Evolutionary conservation across 164 flowering plant genomes (phyloP), one percentile per base, ranked within the genome.

Genomic region (Piper longum): DNA sequence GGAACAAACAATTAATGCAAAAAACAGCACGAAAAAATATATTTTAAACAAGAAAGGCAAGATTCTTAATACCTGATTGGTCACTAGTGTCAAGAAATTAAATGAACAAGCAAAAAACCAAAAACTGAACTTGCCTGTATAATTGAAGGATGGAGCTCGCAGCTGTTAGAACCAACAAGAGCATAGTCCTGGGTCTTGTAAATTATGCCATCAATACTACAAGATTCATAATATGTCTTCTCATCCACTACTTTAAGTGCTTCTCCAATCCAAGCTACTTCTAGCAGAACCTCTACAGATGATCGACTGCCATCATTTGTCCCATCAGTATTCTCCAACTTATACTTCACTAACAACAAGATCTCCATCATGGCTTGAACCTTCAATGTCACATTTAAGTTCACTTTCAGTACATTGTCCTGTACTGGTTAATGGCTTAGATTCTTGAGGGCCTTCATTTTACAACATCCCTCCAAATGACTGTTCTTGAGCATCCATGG

Each of bases 111-210:
- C 9, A 42, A 44, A 40, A 17, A 16, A n/a, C 9, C 0, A 4
- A 41, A 60, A 16, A 51, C 61, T 26, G 43, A 0, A 41, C 84
- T 79, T 67, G 69, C 98, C 90, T 87, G 85, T 71, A 87, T 80
- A 72, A 81, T 87, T 41, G 81, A 83, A 63, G 95, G 95, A 57
- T 62, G 57, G 66, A 81, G 66, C 57, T 74, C 82, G 57, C 64
- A 78, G 56, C 74, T 69, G 63, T 73, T 67, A 56, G 78, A 81
- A 56, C 56, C 77, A 64, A 83, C 70, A 69, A 88, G 85, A 60
- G 81, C 92, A 78, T 84, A 77, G 74, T 91, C 85, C 51, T 78
- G 75, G 70, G 80, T 66, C 74, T 83, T 81, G 76, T 89, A 91
- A 0, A 76, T 73, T 62, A 73, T 69, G 52, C 92, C 91, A 73